These are phyloP conservation scores for Zymoseptoria passerinii DNA, from an alignment of 2,329 filamentous ascomycete genomes.

Conservation along the genomic window DNA sequence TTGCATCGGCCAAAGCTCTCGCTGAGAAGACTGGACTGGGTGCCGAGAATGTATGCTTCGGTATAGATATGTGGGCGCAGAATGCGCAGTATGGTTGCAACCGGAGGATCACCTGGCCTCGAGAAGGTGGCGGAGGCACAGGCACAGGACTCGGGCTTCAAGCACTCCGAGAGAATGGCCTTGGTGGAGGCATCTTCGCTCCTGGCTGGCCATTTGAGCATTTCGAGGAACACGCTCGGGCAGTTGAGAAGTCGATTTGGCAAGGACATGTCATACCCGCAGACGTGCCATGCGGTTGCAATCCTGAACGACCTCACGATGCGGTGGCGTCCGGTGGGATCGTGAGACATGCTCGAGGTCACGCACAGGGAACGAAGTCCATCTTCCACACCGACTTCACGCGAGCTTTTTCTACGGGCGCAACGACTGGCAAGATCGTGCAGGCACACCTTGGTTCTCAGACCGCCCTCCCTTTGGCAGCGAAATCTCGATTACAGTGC, in stretches of 20 bases:
- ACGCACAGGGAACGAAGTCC: slow-evolving; percentile 27
- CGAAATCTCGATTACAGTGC: not conserved
- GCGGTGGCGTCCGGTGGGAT: slow-evolving; percentile 22
- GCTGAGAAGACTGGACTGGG: slow-evolving; percentile 22
- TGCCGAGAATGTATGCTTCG: slow-evolving; percentile 31
- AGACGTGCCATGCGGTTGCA: slow-evolving; percentile 24
- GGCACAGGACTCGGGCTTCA: slow-evolving; percentile 35
- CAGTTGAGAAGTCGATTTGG: slow-evolving; percentile 31
- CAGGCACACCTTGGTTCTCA: not conserved
- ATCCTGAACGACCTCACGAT: slow-evolving; percentile 8
- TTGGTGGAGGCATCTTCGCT: slow-evolving; percentile 38
- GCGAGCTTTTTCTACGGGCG: slow-evolving; percentile 21
- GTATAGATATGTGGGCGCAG: slow-evolving; percentile 42
- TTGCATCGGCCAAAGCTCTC: slow-evolving; percentile 21
- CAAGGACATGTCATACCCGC: slow-evolving; percentile 24
- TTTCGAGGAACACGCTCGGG: slow-evolving; percentile 26
- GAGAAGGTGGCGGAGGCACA: slow-evolving; percentile 34
- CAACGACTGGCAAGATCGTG: not conserved
- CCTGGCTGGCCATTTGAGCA: slow-evolving; percentile 43
- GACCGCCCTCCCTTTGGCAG: not conserved
- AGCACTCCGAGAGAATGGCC: slow-evolving; percentile 29
- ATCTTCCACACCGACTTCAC: slow-evolving; percentile 35
- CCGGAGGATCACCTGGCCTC: slow-evolving; percentile 32
- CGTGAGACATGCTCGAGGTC: slow-evolving; percentile 23
- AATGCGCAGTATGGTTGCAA: slow-evolving; percentile 27